Percentiles rank a stretch among this genome's conserved stretches.
Evolutionary conservation across 306 rosid species (phyloP).

Genomic region (Macrotyloma uniflorum): DNA sequence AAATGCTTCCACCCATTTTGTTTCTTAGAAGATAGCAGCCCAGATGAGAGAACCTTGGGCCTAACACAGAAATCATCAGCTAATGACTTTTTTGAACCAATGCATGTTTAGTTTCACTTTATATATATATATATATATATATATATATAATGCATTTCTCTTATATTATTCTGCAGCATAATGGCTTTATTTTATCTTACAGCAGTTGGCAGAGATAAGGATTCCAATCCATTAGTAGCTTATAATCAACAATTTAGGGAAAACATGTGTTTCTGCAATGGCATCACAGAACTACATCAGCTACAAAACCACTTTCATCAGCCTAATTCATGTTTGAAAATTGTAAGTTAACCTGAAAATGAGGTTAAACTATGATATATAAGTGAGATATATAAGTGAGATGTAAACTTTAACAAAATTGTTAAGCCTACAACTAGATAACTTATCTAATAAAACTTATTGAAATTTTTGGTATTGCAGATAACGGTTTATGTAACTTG

Average conservation of each 20-base stretch:
- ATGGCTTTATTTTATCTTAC: conserved; percentile 7
- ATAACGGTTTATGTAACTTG: background rate
- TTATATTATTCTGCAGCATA: background rate
- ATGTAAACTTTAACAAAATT: too few species aligned
- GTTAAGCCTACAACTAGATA: too few species aligned
- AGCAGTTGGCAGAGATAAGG: conserved; percentile 31
- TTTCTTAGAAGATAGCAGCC: background rate
- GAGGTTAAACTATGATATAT: too few species aligned
- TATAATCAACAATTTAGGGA: conserved; percentile 23
- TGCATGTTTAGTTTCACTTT: background rate
- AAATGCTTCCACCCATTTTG: too few species aligned
- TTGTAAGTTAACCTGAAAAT: too few species aligned
- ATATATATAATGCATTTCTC: background rate
- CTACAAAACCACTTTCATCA: conserved; percentile 9
- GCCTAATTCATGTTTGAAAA: too few species aligned
- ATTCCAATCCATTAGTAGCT: conserved; percentile 15
- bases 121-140: too few species aligned
- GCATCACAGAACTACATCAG: background rate
- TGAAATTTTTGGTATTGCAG: background rate
- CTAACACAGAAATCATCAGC: background rate
- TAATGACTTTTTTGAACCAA: background rate
- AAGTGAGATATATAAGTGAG: too few species aligned
- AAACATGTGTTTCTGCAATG: conserved; percentile 31
- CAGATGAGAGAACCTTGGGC: background rate
- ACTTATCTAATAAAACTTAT: background rate